Base-by-base conservation (phyloP, 768 basidiomycete genomes). In the Boletellus emodensis region DNA sequence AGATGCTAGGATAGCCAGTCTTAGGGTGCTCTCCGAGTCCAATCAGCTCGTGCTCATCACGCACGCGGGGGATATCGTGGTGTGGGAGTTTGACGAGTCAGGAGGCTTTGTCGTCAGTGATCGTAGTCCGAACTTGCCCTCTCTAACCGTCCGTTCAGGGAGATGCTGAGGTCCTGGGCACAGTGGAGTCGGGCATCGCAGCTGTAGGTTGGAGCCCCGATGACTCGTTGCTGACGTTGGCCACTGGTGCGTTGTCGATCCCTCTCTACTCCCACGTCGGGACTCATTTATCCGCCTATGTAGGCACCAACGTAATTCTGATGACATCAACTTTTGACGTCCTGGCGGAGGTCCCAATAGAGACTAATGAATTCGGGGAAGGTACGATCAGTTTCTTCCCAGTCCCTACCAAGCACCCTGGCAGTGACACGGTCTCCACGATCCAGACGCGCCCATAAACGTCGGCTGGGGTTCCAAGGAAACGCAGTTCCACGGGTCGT, bases 391-490 rank as follows among this genome's bases (percentile, higher is more conserved):
- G 3, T 40, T 17, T 46, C 7, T 30, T 30, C 30, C 24, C 40
- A 40, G 52, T 32, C 43, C 30, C 30, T 30, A 13, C 5, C 12
- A 45, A 15, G 18, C 28, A 2, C 43, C 17, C 37, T 10, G 11
- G 30, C 9, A 22, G 41, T 65, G 35, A 59, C 40, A 44, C 52
- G 28, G 58, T 40, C 30, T 30, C 30, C 35, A 34, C 40, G 28
- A 55, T 51, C 5, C 58, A 92, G 93, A 93, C 64, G 81, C 85
- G 22, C 90, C 90, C 3, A 92, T 97, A 61, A 91, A 94, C 59
- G 92, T 97, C 52, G 96, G 96, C 14, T 99, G 96, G 96, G 96
- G 96, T 36, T 89, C 90, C 2, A 95, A 94, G 62, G 79, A 89
- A 65, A 98, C 96, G 0, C 96, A 99, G 62, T 99, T 99, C 64